These are phyloP conservation scores for Boletellus sp. DNA, from an alignment of 1,284 basidiomycete genomes.

Conservation along the genomic window DNA sequence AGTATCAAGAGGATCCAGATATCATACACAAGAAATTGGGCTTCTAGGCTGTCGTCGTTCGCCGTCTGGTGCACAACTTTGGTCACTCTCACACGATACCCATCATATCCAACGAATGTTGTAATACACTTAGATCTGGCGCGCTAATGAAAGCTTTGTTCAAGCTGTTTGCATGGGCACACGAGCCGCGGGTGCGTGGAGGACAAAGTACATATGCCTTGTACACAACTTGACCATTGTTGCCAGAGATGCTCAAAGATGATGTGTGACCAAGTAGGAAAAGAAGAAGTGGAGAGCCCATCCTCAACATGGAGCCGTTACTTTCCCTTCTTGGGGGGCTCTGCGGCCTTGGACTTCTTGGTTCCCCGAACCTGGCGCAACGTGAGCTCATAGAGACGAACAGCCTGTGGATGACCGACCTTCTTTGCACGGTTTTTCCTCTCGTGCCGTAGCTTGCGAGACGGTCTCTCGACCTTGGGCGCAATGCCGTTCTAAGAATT, in stretches of 20 bases:
- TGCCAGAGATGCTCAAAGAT: slow-evolving; percentile 34
- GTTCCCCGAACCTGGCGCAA: slow-evolving; percentile 77
- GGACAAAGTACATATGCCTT: slow-evolving; percentile 38
- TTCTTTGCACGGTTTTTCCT: slow-evolving; percentile 99
- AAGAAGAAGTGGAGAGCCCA: slow-evolving; percentile 27
- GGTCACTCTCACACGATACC: slow-evolving; percentile 29
- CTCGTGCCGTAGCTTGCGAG: slow-evolving; percentile 98
- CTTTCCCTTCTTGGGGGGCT: slow-evolving; percentile 84
- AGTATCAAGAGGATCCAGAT: slow-evolving; percentile 98
- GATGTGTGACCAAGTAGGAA: slow-evolving; percentile 38
- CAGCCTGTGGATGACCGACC: slow-evolving; percentile 43
- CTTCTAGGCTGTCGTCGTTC: slow-evolving; percentile 44
- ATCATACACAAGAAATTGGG: slow-evolving; percentile 92
- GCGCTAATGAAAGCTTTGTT: slow-evolving; percentile 33
- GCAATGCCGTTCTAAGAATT: slow-evolving; percentile 71
- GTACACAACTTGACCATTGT: slow-evolving; percentile 38
- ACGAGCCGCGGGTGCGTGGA: slow-evolving; percentile 39
- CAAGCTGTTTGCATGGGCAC: slow-evolving; percentile 41
- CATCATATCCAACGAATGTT: slow-evolving; percentile 28
- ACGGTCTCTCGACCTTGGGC: slow-evolving; percentile 86
- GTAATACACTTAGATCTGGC: slow-evolving; percentile 32
- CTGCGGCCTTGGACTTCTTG: slow-evolving; percentile 90
- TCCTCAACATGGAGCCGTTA: slow-evolving; percentile 35
- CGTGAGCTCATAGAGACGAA: slow-evolving; percentile 7
- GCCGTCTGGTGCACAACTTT: slow-evolving; percentile 3